These are phyloP conservation scores for Eucalyptus curtisii DNA, from an alignment of 345 rosid species.

Conservation along the genomic window DNA sequence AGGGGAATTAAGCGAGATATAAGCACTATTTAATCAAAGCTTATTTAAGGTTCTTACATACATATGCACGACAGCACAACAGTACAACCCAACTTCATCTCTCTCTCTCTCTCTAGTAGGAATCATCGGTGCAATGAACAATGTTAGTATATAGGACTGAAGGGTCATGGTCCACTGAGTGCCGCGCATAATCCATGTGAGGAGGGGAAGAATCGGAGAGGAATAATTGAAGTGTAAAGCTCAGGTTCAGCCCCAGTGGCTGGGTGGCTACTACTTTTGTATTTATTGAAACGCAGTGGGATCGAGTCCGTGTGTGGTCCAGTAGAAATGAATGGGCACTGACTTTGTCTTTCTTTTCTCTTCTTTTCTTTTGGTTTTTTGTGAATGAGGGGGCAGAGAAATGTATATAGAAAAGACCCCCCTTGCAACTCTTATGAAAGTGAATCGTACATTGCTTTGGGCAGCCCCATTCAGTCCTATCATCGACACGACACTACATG, in stretches of 20 bases:
- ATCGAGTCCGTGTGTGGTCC: neutral
- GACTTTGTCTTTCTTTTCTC: neutral
- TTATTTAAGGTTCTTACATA: neutral
- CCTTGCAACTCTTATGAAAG: neutral
- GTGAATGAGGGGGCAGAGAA: neutral
- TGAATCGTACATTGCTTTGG: neutral
- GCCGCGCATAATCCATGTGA: neutral
- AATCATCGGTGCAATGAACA: neutral
- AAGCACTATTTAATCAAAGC: neutral
- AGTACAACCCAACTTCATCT: neutral
- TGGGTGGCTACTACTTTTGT: neutral
- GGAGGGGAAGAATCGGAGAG: neutral
- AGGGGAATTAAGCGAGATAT: neutral
- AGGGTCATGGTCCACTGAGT: neutral
- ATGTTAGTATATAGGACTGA: neutral
- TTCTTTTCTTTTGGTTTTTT: neutral
- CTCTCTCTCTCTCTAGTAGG: neutral
- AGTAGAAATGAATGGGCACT: neutral
- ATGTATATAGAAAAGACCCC: neutral
- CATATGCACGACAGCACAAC: neutral
- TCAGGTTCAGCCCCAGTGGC: neutral
- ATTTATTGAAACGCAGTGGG: neutral
- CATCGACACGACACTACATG: neutral
- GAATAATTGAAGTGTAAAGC: neutral
- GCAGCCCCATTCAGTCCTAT: neutral